phyloP scores from a whole-genome alignment of 371 early-diverging fungal species.

The Mortierella sp. region DNA sequence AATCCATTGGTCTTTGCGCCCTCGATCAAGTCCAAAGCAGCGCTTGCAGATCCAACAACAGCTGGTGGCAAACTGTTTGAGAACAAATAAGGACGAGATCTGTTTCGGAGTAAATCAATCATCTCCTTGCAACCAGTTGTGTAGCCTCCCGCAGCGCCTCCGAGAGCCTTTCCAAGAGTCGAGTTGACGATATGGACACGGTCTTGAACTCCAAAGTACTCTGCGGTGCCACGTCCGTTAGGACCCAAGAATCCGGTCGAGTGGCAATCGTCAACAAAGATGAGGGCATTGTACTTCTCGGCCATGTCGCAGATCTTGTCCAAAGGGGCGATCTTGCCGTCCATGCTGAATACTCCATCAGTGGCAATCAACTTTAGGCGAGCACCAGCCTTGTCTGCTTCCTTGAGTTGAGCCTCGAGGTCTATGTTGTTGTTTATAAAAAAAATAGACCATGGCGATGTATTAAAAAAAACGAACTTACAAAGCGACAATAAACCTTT shows the following conservation, averaged over 20 bases:
- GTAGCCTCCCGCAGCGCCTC: constrained; percentile 76
- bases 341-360: constrained; percentile 79
- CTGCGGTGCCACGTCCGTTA: constrained; percentile 71
- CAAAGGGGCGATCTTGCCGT: constrained; percentile 72
- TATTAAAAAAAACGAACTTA: neutral
- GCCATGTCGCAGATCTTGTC: constrained; percentile 72
- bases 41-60: constrained; percentile 74
- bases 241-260: constrained; percentile 75
- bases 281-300: constrained; percentile 70
- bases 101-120: constrained; percentile 67
- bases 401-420: constrained; percentile 63
- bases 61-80: constrained; percentile 75
- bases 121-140: constrained; percentile 66
- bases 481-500: no score
- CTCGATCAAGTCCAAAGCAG: constrained; percentile 68
- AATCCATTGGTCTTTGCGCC: constrained; percentile 56
- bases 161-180: constrained; percentile 76
- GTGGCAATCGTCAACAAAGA: constrained; percentile 76
- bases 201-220: constrained; percentile 67
- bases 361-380: constrained; percentile 70
- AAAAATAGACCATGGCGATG: no score
- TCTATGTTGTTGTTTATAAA: constrained; percentile 38
- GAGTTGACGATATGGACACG: constrained; percentile 74
- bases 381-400: constrained; percentile 62
- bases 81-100: constrained; percentile 73